These are phyloP conservation scores for Selenicereus undatus DNA, from an alignment of 148 eudicot species.

Conservation along the genomic window DNA sequence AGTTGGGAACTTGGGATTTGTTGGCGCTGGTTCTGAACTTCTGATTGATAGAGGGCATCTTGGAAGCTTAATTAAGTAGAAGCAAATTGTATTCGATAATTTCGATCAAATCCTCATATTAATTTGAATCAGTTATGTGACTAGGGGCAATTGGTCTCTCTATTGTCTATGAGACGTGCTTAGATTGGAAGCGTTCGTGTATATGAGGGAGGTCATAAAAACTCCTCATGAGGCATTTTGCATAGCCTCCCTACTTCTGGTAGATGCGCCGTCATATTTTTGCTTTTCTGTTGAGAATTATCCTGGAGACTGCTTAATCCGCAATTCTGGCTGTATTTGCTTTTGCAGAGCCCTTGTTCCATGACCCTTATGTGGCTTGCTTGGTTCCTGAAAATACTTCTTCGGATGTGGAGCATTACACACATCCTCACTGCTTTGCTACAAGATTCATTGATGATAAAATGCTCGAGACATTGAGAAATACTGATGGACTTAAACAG, in stretches of 20 bases:
- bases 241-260: background rate
- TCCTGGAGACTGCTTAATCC: background rate
- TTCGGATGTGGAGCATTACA: conserved; percentile 23
- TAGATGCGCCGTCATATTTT: background rate
- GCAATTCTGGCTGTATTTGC: conserved; percentile 13
- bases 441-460: conserved; percentile 82
- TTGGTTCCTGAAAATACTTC: conserved; percentile 46
- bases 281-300: background rate
- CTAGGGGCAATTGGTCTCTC: background rate
- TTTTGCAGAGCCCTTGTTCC: conserved; percentile 76
- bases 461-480: conserved; percentile 42
- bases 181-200: background rate
- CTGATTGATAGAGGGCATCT: background rate
- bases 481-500: conserved; percentile 62
- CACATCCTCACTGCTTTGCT: conserved; percentile 60
- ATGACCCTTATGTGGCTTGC: conserved; percentile 72
- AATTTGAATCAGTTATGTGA: background rate
- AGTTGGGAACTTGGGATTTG: background rate
- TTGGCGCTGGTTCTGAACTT: background rate
- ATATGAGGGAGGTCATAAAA: background rate
- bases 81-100: background rate
- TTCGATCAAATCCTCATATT: conserved; percentile 4
- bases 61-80: background rate
- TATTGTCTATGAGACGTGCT: background rate
- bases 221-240: background rate